A percentile compares a stretch with the other conserved stretches of the same genome.
Evolutionary conservation across 2,329 filamentous ascomycete species (phyloP).

Genomic region (Hortaea werneckii): DNA sequence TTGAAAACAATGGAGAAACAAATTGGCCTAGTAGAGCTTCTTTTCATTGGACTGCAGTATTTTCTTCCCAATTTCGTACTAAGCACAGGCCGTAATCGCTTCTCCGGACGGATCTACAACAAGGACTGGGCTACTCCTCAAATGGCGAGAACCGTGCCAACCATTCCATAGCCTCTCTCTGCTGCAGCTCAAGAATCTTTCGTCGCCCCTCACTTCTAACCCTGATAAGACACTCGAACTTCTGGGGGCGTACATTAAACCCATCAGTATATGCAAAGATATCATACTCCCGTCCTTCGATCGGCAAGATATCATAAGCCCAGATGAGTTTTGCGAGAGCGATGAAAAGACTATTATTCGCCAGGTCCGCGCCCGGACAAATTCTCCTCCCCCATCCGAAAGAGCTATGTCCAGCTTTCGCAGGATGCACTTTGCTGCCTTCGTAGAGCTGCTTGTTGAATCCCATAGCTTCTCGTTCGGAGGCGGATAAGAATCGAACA

Average conservation of each 20-base stretch:
- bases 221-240: slow-evolving; percentile 26
- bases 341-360: slow-evolving; percentile 38
- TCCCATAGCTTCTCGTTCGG: slow-evolving; percentile 15
- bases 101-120: neutral
- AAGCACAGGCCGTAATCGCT: neutral
- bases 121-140: slow-evolving; percentile 1
- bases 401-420: slow-evolving; percentile 33
- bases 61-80: too few species aligned
- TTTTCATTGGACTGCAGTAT: too few species aligned
- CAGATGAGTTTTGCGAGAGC: slow-evolving; percentile 34
- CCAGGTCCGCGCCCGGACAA: slow-evolving; percentile 42
- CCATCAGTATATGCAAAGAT: slow-evolving; percentile 32
- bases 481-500: slow-evolving; percentile 32
- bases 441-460: slow-evolving; percentile 10
- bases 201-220: slow-evolving; percentile 24
- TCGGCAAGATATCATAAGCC: slow-evolving; percentile 29
- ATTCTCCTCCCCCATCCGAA: slow-evolving; percentile 40
- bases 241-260: slow-evolving; percentile 30
- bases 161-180: slow-evolving; percentile 20
- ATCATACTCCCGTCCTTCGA: slow-evolving; percentile 26
- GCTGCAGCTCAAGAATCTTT: slow-evolving; percentile 22
- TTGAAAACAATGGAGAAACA: too few species aligned
- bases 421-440: slow-evolving; percentile 21
- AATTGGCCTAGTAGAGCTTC: too few species aligned
- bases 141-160: slow-evolving; percentile 29